These are phyloP conservation scores for Ophiocordyceps camponoti-leonardi DNA, from an alignment of 2,329 filamentous ascomycete genomes.

Conservation along the genomic window DNA sequence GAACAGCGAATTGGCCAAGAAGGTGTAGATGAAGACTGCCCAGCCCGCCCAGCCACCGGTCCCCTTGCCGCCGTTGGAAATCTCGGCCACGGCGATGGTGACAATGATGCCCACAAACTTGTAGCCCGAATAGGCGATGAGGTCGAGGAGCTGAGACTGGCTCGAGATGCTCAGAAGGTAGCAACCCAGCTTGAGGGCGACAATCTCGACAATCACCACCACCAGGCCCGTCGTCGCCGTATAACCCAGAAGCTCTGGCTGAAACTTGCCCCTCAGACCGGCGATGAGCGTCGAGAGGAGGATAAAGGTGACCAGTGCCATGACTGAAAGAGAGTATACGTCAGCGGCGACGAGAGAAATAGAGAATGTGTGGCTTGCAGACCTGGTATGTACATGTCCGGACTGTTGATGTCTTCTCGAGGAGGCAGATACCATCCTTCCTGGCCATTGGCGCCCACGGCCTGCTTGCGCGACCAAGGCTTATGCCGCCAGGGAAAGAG, in stretches of 20 bases:
- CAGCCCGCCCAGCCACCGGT: constrained; percentile 82
- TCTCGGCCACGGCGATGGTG: constrained; percentile 64
- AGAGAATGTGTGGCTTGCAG: background rate
- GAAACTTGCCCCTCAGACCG: constrained; percentile 77
- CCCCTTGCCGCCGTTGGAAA: constrained; percentile 60
- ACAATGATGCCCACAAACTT: constrained; percentile 96
- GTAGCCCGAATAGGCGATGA: constrained; percentile 94
- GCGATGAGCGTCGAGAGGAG: constrained; percentile 82
- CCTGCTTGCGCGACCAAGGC: constrained; percentile 87
- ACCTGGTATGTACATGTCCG: constrained; percentile 95
- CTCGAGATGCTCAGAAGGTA: constrained; percentile 90
- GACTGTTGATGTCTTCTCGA: constrained; percentile 89
- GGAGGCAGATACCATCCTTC: constrained; percentile 75
- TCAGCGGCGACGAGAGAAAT: constrained; percentile 5
- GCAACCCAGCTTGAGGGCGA: constrained; percentile 80
- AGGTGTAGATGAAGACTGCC: constrained; percentile 80
- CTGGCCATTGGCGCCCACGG: constrained; percentile 50
- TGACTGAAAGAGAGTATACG: constrained; percentile 33
- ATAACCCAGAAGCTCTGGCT: constrained; percentile 81
- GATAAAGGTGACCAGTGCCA: constrained; percentile 96
- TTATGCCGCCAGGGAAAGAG: constrained; percentile 96
- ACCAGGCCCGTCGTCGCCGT: constrained; percentile 72
- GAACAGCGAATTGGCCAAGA: constrained; percentile 87
- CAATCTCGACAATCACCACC: constrained; percentile 73
- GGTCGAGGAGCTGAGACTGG: constrained; percentile 79